Percentiles rank a stretch among this genome's conserved stretches.
phyloP scores from a whole-genome alignment of 306 rosid genomes.

The Fragaria ananassa region DNA sequence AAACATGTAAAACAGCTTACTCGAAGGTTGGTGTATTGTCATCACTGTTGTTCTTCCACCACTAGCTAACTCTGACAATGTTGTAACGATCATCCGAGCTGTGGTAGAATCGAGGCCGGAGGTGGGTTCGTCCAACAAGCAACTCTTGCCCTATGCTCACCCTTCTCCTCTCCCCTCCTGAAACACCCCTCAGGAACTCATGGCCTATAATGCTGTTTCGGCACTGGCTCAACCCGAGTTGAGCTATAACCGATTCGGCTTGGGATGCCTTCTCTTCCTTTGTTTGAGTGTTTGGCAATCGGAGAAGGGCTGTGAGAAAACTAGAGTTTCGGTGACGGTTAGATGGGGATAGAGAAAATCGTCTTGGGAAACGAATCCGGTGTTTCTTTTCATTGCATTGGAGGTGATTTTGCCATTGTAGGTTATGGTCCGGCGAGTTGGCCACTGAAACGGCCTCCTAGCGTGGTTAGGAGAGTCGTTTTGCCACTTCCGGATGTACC shows the following conservation, averaged over 20 bases:
- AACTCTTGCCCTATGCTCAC: conserved; percentile 82
- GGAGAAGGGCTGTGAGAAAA: conserved; percentile 66
- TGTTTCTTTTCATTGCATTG: conserved; percentile 48
- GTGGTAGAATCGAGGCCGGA: conserved; percentile 76
- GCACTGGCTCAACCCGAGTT: conserved; percentile 56
- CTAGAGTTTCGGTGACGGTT: conserved; percentile 62
- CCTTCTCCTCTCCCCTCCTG: conserved; percentile 78
- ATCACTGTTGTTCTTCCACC: conserved; percentile 66
- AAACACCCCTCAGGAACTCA: conserved; percentile 45
- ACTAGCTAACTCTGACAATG: conserved; percentile 50
- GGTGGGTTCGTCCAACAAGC: conserved; percentile 73
- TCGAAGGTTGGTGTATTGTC: conserved; percentile 84
- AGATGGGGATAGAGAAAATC: conserved; percentile 63
- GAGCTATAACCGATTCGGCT: conserved; percentile 42
- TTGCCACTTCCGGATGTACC: conserved; percentile 94
- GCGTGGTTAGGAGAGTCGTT: conserved; percentile 64
- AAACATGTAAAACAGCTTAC: conserved; percentile 59
- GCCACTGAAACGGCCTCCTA: conserved; percentile 60
- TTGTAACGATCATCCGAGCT: conserved; percentile 58
- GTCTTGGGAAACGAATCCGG: conserved; percentile 69
- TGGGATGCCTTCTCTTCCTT: conserved; percentile 36
- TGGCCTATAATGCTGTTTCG: conserved; percentile 54
- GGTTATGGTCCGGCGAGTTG: conserved; percentile 36
- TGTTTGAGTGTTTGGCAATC: conserved; percentile 48
- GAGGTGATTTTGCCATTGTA: conserved; percentile 42